These are phyloP conservation scores for Ophiostoma fasciatum DNA, from an alignment of 2,329 filamentous ascomycete genomes.

Conservation along the genomic window DNA sequence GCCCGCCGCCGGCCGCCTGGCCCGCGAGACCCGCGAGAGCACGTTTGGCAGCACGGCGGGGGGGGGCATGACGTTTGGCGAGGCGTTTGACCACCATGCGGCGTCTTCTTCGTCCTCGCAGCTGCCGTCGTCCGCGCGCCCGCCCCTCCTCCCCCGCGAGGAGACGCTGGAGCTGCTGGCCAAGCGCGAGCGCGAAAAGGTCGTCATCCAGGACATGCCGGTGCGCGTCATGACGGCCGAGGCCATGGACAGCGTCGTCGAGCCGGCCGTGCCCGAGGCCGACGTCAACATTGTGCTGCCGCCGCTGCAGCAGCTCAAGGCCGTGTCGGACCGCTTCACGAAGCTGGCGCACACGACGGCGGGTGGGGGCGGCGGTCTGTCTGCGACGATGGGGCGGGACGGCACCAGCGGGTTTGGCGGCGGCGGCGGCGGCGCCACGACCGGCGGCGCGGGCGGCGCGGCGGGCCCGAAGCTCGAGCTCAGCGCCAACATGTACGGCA, in stretches of 20 bases:
- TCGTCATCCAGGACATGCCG: conserved; percentile 93
- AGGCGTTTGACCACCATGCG: neutral
- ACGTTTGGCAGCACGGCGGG: conserved; percentile 29
- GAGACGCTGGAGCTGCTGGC: conserved; percentile 38
- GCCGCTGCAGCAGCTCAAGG: conserved; percentile 74
- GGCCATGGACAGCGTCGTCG: conserved; percentile 82
- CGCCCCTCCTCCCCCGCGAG: conserved; percentile 24
- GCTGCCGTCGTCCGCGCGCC: conserved; percentile 14
- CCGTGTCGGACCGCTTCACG: conserved; percentile 89
- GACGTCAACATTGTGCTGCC: conserved; percentile 91
- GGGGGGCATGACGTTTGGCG: conserved; percentile 11
- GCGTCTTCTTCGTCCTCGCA: too few species aligned
- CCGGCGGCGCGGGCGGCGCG: conserved; percentile 3
- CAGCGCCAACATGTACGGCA: conserved; percentile 88
- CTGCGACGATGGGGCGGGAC: neutral
- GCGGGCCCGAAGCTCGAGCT: conserved; percentile 58
- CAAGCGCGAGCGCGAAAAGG: conserved; percentile 64
- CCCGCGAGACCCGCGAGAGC: conserved; percentile 14
- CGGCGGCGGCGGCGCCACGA: neutral
- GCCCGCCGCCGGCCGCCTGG: conserved; percentile 18
- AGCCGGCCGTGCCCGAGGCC: conserved; percentile 78
- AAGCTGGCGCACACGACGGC: conserved; percentile 52
- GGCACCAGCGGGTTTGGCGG: conserved; percentile 2
- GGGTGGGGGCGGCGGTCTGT: conserved; percentile 11
- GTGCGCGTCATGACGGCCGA: conserved; percentile 74